Evolutionary conservation across 176 grass and related monocot species (phyloP).

Genomic region (Oryza rufipogon): DNA sequence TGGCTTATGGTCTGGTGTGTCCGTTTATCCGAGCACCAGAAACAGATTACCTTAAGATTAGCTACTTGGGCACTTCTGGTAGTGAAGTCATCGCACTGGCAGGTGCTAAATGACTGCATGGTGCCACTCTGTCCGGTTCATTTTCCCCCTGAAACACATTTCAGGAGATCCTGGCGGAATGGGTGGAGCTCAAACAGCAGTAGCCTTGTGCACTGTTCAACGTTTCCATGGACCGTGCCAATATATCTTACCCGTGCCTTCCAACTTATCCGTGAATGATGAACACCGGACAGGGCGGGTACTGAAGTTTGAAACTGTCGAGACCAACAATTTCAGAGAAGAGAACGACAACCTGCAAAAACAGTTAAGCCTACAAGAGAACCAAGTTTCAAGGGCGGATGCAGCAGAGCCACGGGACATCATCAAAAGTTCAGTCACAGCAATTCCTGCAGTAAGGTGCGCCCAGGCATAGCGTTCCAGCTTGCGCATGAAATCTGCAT

Average conservation of each 20-base stretch:
- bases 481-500: slow-evolving; percentile 28
- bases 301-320: slow-evolving; percentile 5
- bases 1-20: background rate
- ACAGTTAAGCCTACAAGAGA: background rate
- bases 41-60: background rate
- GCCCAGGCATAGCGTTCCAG: background rate
- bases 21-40: no score
- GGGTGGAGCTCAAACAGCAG: background rate
- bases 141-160: background rate
- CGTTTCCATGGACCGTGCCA: background rate
- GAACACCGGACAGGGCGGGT: background rate
- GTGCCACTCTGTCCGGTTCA: background rate
- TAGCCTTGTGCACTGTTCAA: background rate
- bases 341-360: slow-evolving; percentile 13
- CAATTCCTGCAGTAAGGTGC: background rate
- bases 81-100: background rate
- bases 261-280: background rate
- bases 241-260: background rate
- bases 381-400: background rate
- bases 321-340: slow-evolving; percentile 7
- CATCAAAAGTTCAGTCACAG: background rate
- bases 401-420: background rate
- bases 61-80: background rate
- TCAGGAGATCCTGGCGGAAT: background rate
- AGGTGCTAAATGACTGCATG: background rate